A percentile compares a stretch with the other conserved stretches of the same genome.
Evolutionary conservation across 2,329 filamentous ascomycete genomes (phyloP).

Genomic region (Ophiostoma populinum): DNA sequence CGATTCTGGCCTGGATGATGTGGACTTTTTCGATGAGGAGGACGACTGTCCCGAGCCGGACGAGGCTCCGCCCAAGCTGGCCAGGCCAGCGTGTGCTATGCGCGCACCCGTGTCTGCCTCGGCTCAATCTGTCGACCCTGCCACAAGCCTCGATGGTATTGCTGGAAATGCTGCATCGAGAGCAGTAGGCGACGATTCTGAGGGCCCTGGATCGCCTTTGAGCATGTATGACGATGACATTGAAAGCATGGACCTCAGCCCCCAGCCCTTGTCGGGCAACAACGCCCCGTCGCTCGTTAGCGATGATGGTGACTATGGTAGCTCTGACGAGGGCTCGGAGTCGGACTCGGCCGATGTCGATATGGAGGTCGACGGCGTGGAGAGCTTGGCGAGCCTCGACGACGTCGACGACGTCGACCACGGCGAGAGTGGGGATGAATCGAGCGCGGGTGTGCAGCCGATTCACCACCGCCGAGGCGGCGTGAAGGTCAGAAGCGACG

Average conservation of each 20-base stretch:
- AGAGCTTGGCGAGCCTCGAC: too few species aligned
- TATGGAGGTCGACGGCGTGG: conserved; percentile 30
- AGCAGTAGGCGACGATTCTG: too few species aligned
- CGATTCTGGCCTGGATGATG: conserved; percentile 29
- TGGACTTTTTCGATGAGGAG: too few species aligned
- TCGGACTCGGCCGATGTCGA: conserved; percentile 42
- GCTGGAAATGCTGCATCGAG: background rate
- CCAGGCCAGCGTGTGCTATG: conserved; percentile 24
- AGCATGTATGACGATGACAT: conserved; percentile 26
- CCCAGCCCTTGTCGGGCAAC: conserved; percentile 53
- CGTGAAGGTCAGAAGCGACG: conserved; percentile 34
- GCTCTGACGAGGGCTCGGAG: conserved; percentile 47
- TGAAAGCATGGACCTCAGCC: conserved; percentile 48
- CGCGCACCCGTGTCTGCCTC: conserved; percentile 43
- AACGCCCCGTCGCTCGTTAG: conserved; percentile 66
- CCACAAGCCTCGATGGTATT: conserved; percentile 11
- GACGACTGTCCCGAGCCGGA: too few species aligned
- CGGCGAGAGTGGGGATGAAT: conserved; percentile 32
- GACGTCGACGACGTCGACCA: conserved; percentile 45
- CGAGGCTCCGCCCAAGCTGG: background rate
- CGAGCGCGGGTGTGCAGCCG: conserved; percentile 18
- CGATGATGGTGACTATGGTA: conserved; percentile 64
- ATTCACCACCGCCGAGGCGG: conserved; percentile 26
- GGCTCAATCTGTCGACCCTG: conserved; percentile 17
- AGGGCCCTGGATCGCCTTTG: too few species aligned